Conservation (phyloP, 345 rosid species). For the Populus tremula region DNA sequence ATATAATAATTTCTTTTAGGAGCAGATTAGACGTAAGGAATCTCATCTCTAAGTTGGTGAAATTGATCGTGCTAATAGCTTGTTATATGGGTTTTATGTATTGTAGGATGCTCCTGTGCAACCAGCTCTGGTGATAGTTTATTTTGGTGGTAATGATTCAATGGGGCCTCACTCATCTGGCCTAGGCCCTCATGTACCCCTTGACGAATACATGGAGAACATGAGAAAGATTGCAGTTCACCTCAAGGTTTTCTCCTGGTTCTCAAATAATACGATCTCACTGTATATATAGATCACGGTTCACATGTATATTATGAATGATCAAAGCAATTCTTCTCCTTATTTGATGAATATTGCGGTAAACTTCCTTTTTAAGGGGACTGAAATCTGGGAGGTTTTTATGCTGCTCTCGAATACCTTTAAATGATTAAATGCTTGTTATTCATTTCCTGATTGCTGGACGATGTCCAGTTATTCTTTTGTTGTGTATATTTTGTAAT, state of each 20-base stretch:
- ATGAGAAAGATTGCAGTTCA: conserved; percentile 74
- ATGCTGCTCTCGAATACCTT: not conserved
- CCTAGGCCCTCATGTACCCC: conserved; percentile 91
- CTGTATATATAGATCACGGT: not conserved
- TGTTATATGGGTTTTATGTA: not conserved
- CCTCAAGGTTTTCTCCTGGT: conserved; percentile 55
- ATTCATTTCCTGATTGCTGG: not conserved
- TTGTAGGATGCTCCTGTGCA: conserved; percentile 63
- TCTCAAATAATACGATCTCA: not conserved
- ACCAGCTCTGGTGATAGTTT: conserved; percentile 81
- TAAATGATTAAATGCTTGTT: not conserved
- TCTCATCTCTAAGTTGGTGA: not conserved
- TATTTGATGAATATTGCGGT: not conserved
- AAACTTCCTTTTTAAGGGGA: not conserved
- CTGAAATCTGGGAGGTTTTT: not conserved
- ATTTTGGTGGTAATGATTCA: conserved; percentile 97
- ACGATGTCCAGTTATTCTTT: not conserved
- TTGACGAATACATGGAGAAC: conserved; percentile 69
- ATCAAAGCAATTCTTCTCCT: not conserved
- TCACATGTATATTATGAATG: not conserved
- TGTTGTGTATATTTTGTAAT: not conserved
- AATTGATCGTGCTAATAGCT: not conserved
- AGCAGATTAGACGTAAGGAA: not conserved
- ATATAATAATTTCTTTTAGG: not conserved
- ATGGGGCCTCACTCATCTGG: conserved; percentile 95